Percentiles rank a stretch among this genome's conserved stretches.
Conservation (phyloP, 345 rosid genomes). For the Barbarea vulgaris region DNA sequence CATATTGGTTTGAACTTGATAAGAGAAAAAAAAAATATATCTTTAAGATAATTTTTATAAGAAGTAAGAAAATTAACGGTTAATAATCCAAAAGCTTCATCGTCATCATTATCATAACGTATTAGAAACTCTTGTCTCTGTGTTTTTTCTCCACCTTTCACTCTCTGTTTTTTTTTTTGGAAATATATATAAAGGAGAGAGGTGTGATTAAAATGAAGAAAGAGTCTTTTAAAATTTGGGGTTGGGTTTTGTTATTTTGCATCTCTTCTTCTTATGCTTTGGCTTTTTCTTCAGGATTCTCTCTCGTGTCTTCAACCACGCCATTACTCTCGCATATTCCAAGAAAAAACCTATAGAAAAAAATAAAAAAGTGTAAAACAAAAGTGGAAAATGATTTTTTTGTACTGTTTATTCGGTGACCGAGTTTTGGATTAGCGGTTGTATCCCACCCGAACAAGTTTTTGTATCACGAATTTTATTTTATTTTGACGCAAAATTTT, state of each 20-base stretch:
- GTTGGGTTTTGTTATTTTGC: conserved; percentile 25
- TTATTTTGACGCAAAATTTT: no score
- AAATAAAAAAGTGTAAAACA: not conserved
- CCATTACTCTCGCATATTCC: conserved; percentile 35
- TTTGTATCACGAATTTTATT: not conserved
- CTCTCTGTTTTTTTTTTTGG: not conserved
- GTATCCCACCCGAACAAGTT: not conserved
- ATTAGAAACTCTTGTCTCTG: conserved; percentile 18
- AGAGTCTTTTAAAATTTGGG: conserved; percentile 20
- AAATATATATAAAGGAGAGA: not conserved
- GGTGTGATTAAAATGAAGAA: not conserved
- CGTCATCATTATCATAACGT: conserved; percentile 13
- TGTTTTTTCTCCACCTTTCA: not conserved
- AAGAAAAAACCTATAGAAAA: not conserved
- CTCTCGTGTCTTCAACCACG: conserved; percentile 36
- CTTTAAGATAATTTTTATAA: not conserved
- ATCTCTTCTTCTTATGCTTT: conserved; percentile 23
- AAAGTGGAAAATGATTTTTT: not conserved
- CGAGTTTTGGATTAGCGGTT: not conserved
- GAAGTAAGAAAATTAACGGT: not conserved
- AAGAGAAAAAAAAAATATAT: no score
- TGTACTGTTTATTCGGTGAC: conserved; percentile 19
- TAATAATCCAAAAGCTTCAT: conserved; percentile 3
- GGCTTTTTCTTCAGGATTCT: conserved; percentile 37
- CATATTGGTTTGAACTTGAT: conserved; percentile 8